Conservation (phyloP, 768 basidiomycete genomes). For the Botryobasidium botryosum region DNA sequence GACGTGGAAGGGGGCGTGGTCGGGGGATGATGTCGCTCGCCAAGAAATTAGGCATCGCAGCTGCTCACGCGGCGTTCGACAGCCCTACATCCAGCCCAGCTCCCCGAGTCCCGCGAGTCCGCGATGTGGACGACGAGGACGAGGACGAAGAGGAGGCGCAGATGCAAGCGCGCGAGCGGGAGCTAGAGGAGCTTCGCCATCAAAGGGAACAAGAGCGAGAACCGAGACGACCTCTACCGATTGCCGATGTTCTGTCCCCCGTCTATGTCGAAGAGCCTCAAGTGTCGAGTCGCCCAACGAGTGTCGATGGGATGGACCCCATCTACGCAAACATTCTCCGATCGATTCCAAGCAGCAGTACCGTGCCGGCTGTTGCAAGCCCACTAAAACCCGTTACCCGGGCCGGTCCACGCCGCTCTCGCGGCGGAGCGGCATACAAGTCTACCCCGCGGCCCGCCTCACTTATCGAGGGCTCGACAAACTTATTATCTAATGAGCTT, state of each 20-base stretch:
- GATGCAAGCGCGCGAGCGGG: no score
- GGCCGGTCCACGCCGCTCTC: background rate
- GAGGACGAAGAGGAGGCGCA: no score
- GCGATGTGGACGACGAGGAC: no score
- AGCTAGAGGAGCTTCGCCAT: no score
- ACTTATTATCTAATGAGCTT: background rate
- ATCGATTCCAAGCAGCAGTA: background rate
- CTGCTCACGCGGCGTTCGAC: slow-evolving; percentile 16
- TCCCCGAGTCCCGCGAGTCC: no score
- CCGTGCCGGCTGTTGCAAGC: background rate
- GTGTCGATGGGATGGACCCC: slow-evolving; percentile 79
- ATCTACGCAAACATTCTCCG: slow-evolving; percentile 60
- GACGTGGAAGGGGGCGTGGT: slow-evolving; percentile 31
- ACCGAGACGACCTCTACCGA: no score
- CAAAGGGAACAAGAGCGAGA: no score
- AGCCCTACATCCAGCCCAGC: no score
- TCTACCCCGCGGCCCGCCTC: background rate
- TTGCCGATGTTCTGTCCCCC: no score
- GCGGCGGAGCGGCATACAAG: background rate
- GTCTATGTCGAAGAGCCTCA: slow-evolving; percentile 9
- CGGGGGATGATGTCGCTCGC: slow-evolving; percentile 28
- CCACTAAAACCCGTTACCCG: no score
- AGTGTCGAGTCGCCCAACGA: slow-evolving; percentile 27
- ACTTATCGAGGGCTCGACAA: background rate
- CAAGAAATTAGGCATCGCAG: slow-evolving; percentile 43